phyloP scores from a whole-genome alignment of 2,329 filamentous ascomycete genomes.

The Fusarium pseudoanthophilum region DNA sequence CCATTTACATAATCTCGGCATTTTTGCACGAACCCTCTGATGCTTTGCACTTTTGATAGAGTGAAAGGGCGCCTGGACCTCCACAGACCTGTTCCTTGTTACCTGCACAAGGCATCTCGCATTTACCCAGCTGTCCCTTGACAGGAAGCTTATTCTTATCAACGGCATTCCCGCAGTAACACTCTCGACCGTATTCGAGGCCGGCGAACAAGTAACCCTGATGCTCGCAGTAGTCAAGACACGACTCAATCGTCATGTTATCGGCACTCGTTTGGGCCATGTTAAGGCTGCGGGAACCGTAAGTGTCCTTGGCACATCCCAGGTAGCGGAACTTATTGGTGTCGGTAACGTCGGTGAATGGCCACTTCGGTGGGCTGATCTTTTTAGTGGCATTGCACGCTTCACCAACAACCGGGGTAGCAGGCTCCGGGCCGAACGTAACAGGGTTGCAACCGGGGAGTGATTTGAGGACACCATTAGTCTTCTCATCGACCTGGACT shows the following conservation, averaged over 20 bases:
- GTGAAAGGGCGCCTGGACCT: neutral
- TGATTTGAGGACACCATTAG: neutral
- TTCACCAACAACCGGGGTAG: rapidly evolving
- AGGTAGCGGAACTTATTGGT: neutral
- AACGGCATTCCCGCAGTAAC: neutral
- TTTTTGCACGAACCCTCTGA: neutral
- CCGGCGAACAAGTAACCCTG: neutral
- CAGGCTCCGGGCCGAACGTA: neutral
- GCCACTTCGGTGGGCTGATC: neutral
- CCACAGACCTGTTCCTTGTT: neutral
- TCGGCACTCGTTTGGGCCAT: neutral
- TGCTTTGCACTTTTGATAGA: neutral
- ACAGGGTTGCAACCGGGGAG: neutral
- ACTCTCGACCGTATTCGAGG: neutral
- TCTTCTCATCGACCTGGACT: neutral
- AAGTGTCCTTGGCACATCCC: neutral
- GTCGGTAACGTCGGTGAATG: neutral
- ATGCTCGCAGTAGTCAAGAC: neutral
- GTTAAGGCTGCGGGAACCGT: neutral
- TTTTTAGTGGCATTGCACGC: neutral
- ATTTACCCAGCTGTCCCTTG: neutral
- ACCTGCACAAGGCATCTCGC: neutral
- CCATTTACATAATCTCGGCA: neutral
- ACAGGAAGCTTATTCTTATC: neutral
- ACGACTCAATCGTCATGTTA: neutral